Evolutionary conservation across 2,329 filamentous ascomycete genomes (phyloP), one percentile per base, ranked within the genome.

Genomic region (Bimuria novae-zelandiae): DNA sequence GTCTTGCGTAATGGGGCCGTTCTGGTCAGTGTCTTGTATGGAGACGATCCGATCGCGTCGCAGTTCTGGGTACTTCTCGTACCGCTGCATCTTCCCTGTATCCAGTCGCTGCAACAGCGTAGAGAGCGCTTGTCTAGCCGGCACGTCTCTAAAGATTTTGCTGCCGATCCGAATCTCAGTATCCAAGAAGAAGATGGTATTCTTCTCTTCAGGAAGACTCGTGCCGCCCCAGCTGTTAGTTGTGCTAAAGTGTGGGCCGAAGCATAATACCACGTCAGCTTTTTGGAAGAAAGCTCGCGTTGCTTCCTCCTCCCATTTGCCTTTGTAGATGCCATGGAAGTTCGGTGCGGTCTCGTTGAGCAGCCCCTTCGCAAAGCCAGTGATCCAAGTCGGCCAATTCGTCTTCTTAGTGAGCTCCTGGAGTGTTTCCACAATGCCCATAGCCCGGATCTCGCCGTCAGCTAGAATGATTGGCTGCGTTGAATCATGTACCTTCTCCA

Each of bases 391-490:
- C 0, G 80, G 80, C 68, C 78, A 80, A 0, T 67, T 65, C 0
- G 79, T 82, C 2, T 64, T 33, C 29, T 75, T 64, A 7, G 79
- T 73, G 14, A 84, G 62, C 7, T 72, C 57, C 50, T 81, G 71
- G 0, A 80, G 67, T 4, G 77, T 68, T 0, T 75, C 64, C 0
- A 75, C 59, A 27, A 81, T 75, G n/a, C 72, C 72, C 23, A 79
- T 67, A 0, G 73, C 62, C 36, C 76, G 65, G n/a, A 74, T 76
- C 52, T 81, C 76, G 2, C 80, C 81, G 55, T 84, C 82, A 0
- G 82, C 77, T 1, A 83, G 57, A 44, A 85, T 80, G 40, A 80
- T 57, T 0, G 82, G 81, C 33, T 76, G 74, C 44, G 78, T 77
- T 1, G 79, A 75, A 0, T 62, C 56, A 39, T 80, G 75, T 0